A percentile compares a stretch with the other conserved stretches of the same genome.
These are phyloP conservation scores for Salix exigua DNA, from an alignment of 345 rosid species.

Conservation along the genomic window DNA sequence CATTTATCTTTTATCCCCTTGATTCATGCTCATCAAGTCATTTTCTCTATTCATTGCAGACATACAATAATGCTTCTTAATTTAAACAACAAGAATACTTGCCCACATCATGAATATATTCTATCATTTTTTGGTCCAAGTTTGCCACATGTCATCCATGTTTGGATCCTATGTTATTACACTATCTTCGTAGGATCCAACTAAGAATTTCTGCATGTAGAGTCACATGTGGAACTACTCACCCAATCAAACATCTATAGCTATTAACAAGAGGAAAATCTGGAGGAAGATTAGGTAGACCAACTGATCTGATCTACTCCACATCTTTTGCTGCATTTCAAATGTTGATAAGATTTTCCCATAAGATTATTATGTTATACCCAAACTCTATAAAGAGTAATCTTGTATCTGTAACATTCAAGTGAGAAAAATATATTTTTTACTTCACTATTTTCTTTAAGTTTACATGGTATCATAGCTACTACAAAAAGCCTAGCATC, in stretches of 20 bases:
- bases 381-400: too few species aligned
- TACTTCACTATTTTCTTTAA: too few species aligned
- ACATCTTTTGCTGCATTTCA: fast-evolving
- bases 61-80: not conserved
- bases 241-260: not conserved
- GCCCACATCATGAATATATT: not conserved
- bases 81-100: not conserved
- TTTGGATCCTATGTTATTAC: slow-evolving; percentile 31
- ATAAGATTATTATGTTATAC: too few species aligned
- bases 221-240: not conserved
- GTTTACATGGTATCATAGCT: not conserved
- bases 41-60: not conserved
- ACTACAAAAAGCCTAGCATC: too few species aligned
- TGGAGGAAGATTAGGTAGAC: not conserved
- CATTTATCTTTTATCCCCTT: too few species aligned
- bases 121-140: too few species aligned
- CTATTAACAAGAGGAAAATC: not conserved
- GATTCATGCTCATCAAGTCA: too few species aligned
- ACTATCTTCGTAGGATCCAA: not conserved
- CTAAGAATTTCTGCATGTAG: not conserved
- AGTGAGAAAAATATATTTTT: too few species aligned
- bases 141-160: slow-evolving; percentile 20
- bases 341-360: not conserved
- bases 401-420: too few species aligned
- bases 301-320: too few species aligned